These are phyloP conservation scores for Closterium sp. DNA, from an alignment of 139 green algal species.

Conservation along the genomic window DNA sequence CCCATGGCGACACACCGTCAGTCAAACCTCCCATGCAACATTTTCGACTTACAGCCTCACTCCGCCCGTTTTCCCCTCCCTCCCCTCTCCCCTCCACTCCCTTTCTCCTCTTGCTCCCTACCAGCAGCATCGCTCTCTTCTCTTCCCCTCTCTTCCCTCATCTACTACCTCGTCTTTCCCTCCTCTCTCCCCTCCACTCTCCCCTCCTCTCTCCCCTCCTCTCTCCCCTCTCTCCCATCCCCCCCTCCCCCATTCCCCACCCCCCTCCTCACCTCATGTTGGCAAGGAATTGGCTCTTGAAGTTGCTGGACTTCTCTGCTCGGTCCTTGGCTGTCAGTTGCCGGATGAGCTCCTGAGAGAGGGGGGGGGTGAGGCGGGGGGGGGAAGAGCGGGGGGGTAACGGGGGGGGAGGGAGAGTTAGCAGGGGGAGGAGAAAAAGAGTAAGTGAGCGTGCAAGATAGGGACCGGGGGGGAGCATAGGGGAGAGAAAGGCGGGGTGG, in stretches of 20 bases:
- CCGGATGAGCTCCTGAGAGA: constrained; percentile 11
- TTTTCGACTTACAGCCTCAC: too few species aligned
- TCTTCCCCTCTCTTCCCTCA: background rate
- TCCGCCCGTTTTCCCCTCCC: background rate
- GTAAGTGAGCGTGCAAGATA: too few species aligned
- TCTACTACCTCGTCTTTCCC: too few species aligned
- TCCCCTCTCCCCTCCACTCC: background rate
- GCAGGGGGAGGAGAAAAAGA: background rate
- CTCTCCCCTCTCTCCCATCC: background rate
- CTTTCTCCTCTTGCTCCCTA: background rate
- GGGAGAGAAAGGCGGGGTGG: background rate
- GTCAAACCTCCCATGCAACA: too few species aligned
- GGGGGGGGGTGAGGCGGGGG: background rate
- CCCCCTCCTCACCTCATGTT: constrained; percentile 34
- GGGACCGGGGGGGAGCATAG: too few species aligned
- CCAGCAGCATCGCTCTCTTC: too few species aligned
- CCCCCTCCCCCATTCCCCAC: too few species aligned
- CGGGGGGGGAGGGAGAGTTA: background rate
- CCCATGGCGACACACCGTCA: too few species aligned
- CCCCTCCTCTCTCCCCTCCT: background rate
- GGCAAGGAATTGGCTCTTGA: constrained; percentile 37
- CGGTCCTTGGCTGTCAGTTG: constrained; percentile 22
- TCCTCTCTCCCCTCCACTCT: background rate
- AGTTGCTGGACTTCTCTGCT: constrained; percentile 3
- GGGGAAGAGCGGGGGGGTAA: background rate